Conservation (phyloP, 176 grass and related monocot genomes). For the Cenchrus americanus region DNA sequence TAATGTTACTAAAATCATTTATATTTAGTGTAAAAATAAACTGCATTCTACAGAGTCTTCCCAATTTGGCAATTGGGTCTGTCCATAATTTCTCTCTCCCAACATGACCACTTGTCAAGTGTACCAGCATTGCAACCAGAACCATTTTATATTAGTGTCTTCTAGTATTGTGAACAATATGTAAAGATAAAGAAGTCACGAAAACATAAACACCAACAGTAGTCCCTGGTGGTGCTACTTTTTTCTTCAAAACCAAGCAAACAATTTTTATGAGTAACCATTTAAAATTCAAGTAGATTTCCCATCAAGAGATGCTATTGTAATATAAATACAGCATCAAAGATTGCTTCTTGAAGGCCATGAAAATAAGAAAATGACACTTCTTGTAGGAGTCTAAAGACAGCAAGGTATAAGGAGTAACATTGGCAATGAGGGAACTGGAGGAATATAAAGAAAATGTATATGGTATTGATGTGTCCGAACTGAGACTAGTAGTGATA, state of each 20-base stretch:
- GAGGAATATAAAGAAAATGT: neutral
- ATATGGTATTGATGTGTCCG: neutral
- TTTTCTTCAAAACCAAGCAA: neutral
- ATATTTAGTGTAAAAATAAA: neutral
- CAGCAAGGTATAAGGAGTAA: neutral
- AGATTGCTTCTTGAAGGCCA: neutral
- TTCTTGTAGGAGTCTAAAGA: neutral
- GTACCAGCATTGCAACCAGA: neutral
- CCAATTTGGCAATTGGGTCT: neutral
- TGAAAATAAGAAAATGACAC: neutral
- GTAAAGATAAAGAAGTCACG: neutral
- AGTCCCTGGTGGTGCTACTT: neutral
- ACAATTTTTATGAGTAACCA: neutral
- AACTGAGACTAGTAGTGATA: neutral
- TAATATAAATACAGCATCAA: neutral
- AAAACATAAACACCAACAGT: neutral
- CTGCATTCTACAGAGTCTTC: neutral
- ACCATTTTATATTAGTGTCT: neutral
- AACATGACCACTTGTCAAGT: neutral
- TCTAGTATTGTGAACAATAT: neutral
- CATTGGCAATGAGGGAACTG: neutral
- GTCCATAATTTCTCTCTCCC: neutral
- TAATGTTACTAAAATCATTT: neutral
- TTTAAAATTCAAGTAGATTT: slow-evolving; percentile 7
- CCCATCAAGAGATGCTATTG: neutral